Conservation (phyloP, 345 rosid species). For the Rhodamnia argentea region DNA sequence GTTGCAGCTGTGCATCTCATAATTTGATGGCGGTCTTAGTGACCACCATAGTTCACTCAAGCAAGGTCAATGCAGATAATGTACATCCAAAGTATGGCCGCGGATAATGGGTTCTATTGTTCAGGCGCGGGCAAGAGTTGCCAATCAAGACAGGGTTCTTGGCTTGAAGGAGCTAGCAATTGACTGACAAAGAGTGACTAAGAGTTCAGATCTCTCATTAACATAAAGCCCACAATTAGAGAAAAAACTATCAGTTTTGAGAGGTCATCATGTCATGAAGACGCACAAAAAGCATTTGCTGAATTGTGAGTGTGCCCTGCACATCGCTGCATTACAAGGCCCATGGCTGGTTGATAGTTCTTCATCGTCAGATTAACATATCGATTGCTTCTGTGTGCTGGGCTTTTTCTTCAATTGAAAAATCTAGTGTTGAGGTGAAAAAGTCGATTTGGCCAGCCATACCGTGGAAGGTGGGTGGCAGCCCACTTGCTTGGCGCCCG, state of each 20-base stretch:
- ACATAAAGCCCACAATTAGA: neutral
- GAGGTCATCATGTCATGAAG: neutral
- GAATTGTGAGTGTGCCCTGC: neutral
- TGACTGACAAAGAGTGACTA: neutral
- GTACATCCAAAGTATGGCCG: neutral
- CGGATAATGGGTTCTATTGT: neutral
- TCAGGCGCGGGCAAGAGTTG: neutral
- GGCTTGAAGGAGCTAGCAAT: neutral
- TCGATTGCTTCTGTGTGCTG: neutral
- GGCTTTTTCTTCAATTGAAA: neutral
- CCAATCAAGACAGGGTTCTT: neutral
- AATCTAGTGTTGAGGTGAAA: neutral
- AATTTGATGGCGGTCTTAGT: neutral
- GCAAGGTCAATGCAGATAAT: neutral
- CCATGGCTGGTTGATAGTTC: neutral
- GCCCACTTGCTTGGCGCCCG: too few relatives aligned
- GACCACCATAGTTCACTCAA: neutral
- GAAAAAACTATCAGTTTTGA: neutral
- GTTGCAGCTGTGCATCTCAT: neutral
- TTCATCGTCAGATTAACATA: neutral
- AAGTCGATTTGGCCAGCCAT: neutral
- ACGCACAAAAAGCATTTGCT: neutral
- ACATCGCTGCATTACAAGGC: neutral
- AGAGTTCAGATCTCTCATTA: neutral
- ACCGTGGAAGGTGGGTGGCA: too few relatives aligned